Evolutionary conservation across 257 asterid genomes (phyloP), one percentile per base, ranked within the genome.

Genomic region (Solanum bukasovii): DNA sequence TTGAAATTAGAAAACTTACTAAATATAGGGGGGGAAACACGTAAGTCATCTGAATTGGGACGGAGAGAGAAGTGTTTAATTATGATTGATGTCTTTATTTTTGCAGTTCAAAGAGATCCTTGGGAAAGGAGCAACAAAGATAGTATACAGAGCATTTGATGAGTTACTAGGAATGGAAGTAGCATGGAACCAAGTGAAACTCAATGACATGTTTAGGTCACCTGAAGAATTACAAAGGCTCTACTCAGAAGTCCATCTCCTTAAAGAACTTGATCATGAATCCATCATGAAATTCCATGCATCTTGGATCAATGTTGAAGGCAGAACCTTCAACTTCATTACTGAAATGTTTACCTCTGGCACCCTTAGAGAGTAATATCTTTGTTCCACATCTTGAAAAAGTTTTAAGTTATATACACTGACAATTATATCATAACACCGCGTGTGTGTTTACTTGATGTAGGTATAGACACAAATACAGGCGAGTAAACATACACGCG

Each of bases 321-420:
- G 92, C 5, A 84, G 95, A 90, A 93, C 95, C 18, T 94, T 95
- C 93, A 95, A 94, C 90, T 95, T 95, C 93, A 92, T 95, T 87
- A 93, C 97, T 16, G 98, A 95, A 88, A 52, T 95, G 93, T 95
- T 95, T 87, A 94, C 98, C 72, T 95, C 98, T 16, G 98, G 98
- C 90, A 93, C 98, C 87, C 91, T 95, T 9, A 88, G 97, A 95
- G 97, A 94, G 98, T 95, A 93, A 90, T 59, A 56, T 20, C 65
- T 56, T 18, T 18, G 65, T 56, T 18, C 65, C 65, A 56, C 65
- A 20, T 56, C 65, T 56, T 56, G 65, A 7, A 56, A 56, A 56
- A 6, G n/a, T 6, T 56, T 75, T 35, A 74, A 21, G 29, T 75
- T 23, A 75, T 3, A 75, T 38, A 33, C 23, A 72, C 25, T 8